Evolutionary conservation across 2,329 filamentous ascomycete genomes (phyloP).

Genomic region (Xylaria sp.): DNA sequence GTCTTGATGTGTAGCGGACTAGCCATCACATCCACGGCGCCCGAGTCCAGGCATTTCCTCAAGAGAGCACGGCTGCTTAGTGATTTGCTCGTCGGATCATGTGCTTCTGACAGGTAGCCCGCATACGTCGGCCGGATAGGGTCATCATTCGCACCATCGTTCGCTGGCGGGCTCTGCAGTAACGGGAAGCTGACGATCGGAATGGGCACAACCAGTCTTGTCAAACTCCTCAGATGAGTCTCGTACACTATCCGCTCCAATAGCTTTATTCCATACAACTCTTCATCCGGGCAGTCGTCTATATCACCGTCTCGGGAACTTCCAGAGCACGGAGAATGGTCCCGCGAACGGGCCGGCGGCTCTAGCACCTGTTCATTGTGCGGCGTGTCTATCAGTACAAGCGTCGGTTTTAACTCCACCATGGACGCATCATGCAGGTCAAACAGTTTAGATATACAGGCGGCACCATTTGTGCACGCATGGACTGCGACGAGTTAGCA

Average conservation of each 20-base stretch:
- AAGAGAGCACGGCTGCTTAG: conserved; percentile 52
- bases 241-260: conserved; percentile 62
- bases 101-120: conserved; percentile 29
- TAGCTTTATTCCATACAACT: conserved; percentile 58
- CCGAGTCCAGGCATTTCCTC: conserved; percentile 78
- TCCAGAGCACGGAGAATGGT: conserved; percentile 50
- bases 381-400: conserved; percentile 61
- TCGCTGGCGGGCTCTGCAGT: conserved; percentile 35
- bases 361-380: conserved; percentile 51
- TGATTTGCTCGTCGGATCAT: conserved; percentile 37
- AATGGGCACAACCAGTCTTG: conserved; percentile 60
- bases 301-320: conserved; percentile 40
- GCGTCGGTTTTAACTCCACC: conserved; percentile 57
- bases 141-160: conserved; percentile 35
- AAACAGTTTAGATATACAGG: conserved; percentile 57
- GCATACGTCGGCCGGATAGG: conserved; percentile 25
- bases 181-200: conserved; percentile 51
- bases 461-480: conserved; percentile 55
- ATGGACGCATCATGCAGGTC: conserved; percentile 56
- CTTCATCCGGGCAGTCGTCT: conserved; percentile 49
- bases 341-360: conserved; percentile 40
- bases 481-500: conserved; percentile 46
- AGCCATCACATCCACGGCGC: conserved; percentile 82
- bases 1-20: conserved; percentile 76
- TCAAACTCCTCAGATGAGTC: conserved; percentile 57